A percentile compares a stretch with the other conserved stretches of the same genome.
Evolutionary conservation across 208 protist species (phyloP).

Genomic region (Naegleria lovaniensis): DNA sequence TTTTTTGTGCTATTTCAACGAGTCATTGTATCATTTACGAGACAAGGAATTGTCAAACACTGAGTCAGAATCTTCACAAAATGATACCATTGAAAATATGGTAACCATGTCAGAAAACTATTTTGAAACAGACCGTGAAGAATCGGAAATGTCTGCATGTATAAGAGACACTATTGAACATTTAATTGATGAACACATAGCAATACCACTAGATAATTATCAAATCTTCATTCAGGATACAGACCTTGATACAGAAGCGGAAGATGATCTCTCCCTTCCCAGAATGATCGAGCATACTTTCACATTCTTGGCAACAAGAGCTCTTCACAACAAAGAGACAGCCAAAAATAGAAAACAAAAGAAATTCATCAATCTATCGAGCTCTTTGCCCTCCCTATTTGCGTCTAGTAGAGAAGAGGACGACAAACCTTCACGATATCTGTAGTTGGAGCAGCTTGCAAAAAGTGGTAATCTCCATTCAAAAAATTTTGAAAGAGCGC

Average conservation of each 20-base stretch:
- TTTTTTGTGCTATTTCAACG: not conserved
- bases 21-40: not conserved
- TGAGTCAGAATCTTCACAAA: not conserved
- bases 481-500: no score
- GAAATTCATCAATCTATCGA: not conserved
- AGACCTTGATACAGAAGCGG: not conserved
- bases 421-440: no score
- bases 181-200: not conserved
- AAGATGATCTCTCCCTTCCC: not conserved
- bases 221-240: not conserved
- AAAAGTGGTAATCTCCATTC: no score
- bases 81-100: not conserved
- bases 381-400: not conserved
- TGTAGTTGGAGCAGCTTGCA: no score
- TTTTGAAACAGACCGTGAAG: not conserved
- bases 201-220: not conserved
- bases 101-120: not conserved
- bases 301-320: not conserved
- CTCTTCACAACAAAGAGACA: not conserved
- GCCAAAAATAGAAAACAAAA: not conserved
- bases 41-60: not conserved
- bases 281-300: not conserved
- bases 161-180: not conserved
- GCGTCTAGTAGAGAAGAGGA: not conserved
- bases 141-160: not conserved